Evolutionary conservation across 441 rosid species (phyloP).

Genomic region (Erysimum cheiri): DNA sequence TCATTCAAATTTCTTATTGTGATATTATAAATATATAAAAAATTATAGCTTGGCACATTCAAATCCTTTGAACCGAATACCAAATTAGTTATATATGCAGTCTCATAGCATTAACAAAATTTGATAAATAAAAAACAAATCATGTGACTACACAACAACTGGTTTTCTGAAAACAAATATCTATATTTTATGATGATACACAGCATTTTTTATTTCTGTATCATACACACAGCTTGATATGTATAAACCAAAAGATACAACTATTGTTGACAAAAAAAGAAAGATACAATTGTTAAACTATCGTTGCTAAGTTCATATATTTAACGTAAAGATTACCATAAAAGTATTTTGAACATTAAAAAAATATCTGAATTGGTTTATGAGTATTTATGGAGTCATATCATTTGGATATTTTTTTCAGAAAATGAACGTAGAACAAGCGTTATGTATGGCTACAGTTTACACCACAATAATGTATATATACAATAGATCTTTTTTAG

Average conservation of each 20-base stretch:
- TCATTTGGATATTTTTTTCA: background rate
- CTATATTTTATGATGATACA: background rate
- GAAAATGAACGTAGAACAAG: background rate
- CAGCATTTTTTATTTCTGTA: too few species aligned
- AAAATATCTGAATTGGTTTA: background rate
- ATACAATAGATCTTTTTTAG: background rate
- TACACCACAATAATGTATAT: background rate
- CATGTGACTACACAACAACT: constrained; percentile 18
- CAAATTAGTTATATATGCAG: background rate
- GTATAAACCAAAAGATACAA: background rate
- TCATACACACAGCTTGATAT: background rate
- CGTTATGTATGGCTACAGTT: background rate
- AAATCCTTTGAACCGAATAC: too few species aligned
- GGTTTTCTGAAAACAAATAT: background rate
- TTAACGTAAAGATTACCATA: background rate
- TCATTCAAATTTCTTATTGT: background rate
- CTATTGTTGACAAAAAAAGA: too few species aligned
- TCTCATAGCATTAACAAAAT: background rate
- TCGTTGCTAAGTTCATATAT: background rate
- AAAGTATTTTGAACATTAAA: background rate
- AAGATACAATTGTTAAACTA: background rate
- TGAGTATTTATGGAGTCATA: background rate
- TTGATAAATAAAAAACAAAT: constrained; percentile 2
- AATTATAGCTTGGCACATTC: too few species aligned
- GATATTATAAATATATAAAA: background rate